A percentile compares a stretch with the other conserved stretches of the same genome.
Conservation (phyloP, 1,284 basidiomycete species). For the Cystobasidium sp. region DNA sequence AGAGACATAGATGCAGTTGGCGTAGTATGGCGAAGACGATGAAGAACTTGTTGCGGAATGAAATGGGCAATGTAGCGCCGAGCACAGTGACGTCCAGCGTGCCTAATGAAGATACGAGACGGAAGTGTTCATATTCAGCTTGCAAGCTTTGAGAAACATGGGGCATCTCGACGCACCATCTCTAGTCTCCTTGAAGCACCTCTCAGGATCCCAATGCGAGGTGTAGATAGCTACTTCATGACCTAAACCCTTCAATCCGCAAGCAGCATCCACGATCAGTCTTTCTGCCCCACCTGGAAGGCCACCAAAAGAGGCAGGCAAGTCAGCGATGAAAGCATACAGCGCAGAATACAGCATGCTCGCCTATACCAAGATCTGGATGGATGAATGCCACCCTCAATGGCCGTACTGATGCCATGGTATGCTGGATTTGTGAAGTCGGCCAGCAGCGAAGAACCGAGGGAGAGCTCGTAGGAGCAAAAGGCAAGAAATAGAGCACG, state of each 20-base stretch:
- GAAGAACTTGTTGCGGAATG: slow-evolving; percentile 75
- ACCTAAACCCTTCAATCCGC: slow-evolving; percentile 80
- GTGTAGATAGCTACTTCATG: slow-evolving; percentile 93
- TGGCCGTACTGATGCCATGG: slow-evolving; percentile 31
- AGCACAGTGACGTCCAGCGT: slow-evolving; percentile 81
- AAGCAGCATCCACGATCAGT: slow-evolving; percentile 92
- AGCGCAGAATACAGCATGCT: slow-evolving; percentile 51
- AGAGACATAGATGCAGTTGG: slow-evolving; percentile 76
- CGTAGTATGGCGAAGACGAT: slow-evolving; percentile 86
- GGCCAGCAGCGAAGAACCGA: not conserved
- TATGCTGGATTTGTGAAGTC: not conserved
- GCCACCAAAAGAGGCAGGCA: slow-evolving; percentile 21
- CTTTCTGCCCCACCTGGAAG: slow-evolving; percentile 86
- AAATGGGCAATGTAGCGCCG: slow-evolving; percentile 76
- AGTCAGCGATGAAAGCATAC: slow-evolving; percentile 23
- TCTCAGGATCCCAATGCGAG: slow-evolving; percentile 74
- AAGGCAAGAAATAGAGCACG: not conserved
- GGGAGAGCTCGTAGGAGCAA: not conserved
- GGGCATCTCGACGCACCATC: slow-evolving; percentile 66
- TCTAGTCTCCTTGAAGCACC: slow-evolving; percentile 84
- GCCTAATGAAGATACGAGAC: slow-evolving; percentile 62
- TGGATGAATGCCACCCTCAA: slow-evolving; percentile 82
- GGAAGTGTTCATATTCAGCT: not conserved
- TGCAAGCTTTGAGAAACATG: not conserved
- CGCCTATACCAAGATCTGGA: slow-evolving; percentile 93